Percentiles rank a stretch among this genome's conserved stretches.
Evolutionary conservation across 305 asterid species (phyloP).

Genomic region (Fraxinus latifolia): DNA sequence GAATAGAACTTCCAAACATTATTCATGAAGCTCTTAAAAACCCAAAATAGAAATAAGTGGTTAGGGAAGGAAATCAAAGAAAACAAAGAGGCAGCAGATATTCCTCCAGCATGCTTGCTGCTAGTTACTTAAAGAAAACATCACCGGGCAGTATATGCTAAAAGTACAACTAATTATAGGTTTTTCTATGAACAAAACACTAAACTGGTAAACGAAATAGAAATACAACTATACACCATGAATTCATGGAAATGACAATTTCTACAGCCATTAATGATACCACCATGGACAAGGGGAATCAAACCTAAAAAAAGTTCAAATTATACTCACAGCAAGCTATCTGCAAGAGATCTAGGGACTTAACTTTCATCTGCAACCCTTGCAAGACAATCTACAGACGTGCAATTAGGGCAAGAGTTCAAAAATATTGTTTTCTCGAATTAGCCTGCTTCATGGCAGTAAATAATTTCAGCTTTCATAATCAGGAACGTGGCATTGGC

Average conservation of each 20-base stretch:
- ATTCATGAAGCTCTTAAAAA: not conserved
- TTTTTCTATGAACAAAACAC: not conserved
- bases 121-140: not conserved
- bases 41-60: not conserved
- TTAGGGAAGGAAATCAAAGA: not conserved
- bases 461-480: not conserved
- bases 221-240: not conserved
- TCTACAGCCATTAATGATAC: not conserved
- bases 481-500: not conserved
- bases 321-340: not conserved
- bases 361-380: not conserved
- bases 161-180: not conserved
- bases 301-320: not conserved
- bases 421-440: not conserved
- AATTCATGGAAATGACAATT: not conserved
- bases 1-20: too few relatives aligned
- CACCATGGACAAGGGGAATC: not conserved
- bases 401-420: not conserved
- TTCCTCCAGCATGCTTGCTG: not conserved
- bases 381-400: not conserved
- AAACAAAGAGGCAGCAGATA: not conserved
- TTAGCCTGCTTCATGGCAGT: not conserved
- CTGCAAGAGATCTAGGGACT: not conserved
- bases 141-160: not conserved
- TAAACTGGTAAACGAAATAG: not conserved